Base-by-base conservation (phyloP, 2,329 filamentous ascomycete genomes). In the Fusarium redolens region DNA sequence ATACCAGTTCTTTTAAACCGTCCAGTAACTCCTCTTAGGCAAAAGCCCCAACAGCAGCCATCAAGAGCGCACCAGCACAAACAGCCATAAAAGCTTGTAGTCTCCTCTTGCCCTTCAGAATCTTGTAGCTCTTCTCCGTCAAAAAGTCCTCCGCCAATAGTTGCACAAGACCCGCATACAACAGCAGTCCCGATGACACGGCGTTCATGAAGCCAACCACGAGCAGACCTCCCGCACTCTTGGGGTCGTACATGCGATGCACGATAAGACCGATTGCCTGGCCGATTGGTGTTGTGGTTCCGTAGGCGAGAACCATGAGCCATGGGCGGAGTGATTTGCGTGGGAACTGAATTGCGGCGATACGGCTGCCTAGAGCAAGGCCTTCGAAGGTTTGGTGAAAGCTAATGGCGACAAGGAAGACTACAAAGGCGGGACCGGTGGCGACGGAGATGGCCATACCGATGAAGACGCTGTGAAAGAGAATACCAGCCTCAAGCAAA, bases 301-400 rank as follows among this genome's bases (percentile, higher is more conserved):
- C 92, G 76, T 94, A 95, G 3, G 92, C 92, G 18, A 95, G 82
- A 3, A 93, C 92, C 92, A 95, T 94, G 13, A 94, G 85, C 92
- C 92, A 97, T 0, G 96, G 96, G 52, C 93, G 92, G 4, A 89
- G 83, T 0, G 93, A 96, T 5, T 88, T 87, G 25, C 88, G 87
- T 0, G 93, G 89, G 78, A 98, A 97, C 80, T 92, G 90, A 33
- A 97, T 90, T 14, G 93, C 92, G 1, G 94, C 93, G 76, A 97
- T 97, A 65, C 94, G 92, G 47, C 93, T 93, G 11, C 94, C 94
- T 8, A 97, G 88, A 0, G 94, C 94, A 18, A 97, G 90, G 4
- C 94, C 94, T 83, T 97, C 94, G 73, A 97, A 97, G 2, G 93
- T 94, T 83, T 97, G 93, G 78, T 96, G 93, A 81, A 96, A 95